Evolutionary conservation across 192 early-diverging fungal genomes (phyloP).

Genomic region (Chytriomyces sp.): DNA sequence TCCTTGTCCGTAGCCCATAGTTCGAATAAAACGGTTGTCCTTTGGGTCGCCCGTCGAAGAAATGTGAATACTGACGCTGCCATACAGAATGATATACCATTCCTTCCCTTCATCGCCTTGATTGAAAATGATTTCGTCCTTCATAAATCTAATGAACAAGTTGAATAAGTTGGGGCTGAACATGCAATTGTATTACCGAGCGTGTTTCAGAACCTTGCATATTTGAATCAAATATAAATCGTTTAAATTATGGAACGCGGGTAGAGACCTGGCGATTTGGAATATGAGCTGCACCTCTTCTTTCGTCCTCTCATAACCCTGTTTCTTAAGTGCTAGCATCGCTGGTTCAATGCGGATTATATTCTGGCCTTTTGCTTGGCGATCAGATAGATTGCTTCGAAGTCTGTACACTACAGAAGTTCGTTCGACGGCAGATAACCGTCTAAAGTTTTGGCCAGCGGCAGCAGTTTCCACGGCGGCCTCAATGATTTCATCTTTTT

Average conservation of each 20-base stretch:
- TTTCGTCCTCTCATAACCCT: constrained; percentile 3
- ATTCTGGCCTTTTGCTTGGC: neutral
- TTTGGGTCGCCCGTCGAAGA: neutral
- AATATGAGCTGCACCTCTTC: neutral
- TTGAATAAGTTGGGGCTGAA: no score
- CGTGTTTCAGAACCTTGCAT: neutral
- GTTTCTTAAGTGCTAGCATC: neutral
- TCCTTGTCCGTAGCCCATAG: neutral
- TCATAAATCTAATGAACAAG: no score
- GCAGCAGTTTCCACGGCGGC: neutral
- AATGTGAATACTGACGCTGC: neutral
- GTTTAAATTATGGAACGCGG: neutral
- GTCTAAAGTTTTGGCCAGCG: neutral
- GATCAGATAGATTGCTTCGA: neutral
- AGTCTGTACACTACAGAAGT: neutral
- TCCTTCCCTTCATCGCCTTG: neutral
- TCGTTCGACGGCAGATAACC: neutral
- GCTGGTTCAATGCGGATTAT: neutral
- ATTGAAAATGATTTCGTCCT: neutral
- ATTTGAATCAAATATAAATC: neutral
- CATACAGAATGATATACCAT: neutral
- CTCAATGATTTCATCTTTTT: no score
- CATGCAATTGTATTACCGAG: no score
- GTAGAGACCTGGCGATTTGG: neutral
- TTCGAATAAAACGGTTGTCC: neutral